phyloP scores from a whole-genome alignment of 2,329 filamentous ascomycete species.

The Davidsoniella eucalypti region DNA sequence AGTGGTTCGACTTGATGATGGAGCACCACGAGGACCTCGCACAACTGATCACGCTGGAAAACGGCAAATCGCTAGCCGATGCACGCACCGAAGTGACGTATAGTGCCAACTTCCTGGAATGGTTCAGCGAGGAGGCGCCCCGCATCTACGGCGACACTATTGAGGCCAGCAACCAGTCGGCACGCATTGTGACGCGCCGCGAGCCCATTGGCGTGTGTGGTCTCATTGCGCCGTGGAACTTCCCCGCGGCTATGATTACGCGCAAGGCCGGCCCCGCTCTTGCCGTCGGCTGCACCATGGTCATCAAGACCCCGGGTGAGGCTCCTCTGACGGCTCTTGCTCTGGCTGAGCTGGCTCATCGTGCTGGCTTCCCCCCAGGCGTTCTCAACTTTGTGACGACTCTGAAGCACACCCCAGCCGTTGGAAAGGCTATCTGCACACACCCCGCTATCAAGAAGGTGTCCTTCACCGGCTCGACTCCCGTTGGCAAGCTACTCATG shows the following conservation, averaged over 20 bases:
- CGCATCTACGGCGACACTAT: slow-evolving; percentile 30
- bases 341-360: slow-evolving; percentile 63
- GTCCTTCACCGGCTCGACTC: slow-evolving; percentile 50
- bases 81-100: slow-evolving; percentile 41
- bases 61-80: slow-evolving; percentile 51
- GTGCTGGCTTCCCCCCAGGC: slow-evolving; percentile 72
- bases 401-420: slow-evolving; percentile 56
- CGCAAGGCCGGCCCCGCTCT: slow-evolving; percentile 35
- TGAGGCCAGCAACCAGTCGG: slow-evolving; percentile 39
- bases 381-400: slow-evolving; percentile 77
- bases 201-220: slow-evolving; percentile 22
- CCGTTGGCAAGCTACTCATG: slow-evolving; percentile 38
- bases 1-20: slow-evolving; percentile 51
- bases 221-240: slow-evolving; percentile 35
- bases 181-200: slow-evolving; percentile 27
- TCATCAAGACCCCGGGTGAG: slow-evolving; percentile 75
- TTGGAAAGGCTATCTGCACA: slow-evolving; percentile 42
- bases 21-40: slow-evolving; percentile 51
- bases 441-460: slow-evolving; percentile 43
- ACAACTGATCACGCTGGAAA: slow-evolving; percentile 52
- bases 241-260: slow-evolving; percentile 37
- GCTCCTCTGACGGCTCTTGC: slow-evolving; percentile 80
- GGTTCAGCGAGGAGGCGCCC: slow-evolving; percentile 50
- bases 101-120: slow-evolving; percentile 44
- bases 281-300: slow-evolving; percentile 59